Conservation (phyloP, 2,329 filamentous ascomycete genomes). For the Aspergillus ibericus region DNA sequence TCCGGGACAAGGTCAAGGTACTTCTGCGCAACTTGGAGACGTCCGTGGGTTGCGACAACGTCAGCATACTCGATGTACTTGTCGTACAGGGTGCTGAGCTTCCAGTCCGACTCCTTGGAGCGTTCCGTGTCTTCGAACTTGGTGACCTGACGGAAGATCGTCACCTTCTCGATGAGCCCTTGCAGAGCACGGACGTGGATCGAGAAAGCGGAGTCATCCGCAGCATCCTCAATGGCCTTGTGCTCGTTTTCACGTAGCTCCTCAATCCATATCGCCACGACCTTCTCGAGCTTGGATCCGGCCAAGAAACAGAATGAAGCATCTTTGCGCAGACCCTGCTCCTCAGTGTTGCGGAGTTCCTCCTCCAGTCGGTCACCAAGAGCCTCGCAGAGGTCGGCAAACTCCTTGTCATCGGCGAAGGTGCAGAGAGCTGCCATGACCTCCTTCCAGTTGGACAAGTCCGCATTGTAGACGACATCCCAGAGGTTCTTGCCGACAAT, state of each 20-base stretch:
- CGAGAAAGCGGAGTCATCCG: constrained; percentile 80
- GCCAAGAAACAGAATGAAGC: constrained; percentile 96
- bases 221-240: constrained; percentile 66
- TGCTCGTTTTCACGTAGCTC: constrained; percentile 85
- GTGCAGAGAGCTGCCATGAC: constrained; percentile 95
- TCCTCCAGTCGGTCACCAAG: constrained; percentile 89
- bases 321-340: constrained; percentile 68
- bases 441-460: constrained; percentile 92
- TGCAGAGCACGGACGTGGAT: constrained; percentile 86
- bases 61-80: constrained; percentile 98
- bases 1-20: constrained; percentile 85
- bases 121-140: constrained; percentile 83
- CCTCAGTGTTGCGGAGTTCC: constrained; percentile 55
- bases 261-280: constrained; percentile 88
- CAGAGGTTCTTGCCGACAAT: constrained; percentile 96
- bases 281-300: constrained; percentile 95
- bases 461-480: constrained; percentile 96
- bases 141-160: constrained; percentile 89
- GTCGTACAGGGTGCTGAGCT: constrained; percentile 81
- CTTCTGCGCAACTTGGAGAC: constrained; percentile 80
- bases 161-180: constrained; percentile 97
- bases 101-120: constrained; percentile 75
- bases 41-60: constrained; percentile 86
- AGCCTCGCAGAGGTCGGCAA: constrained; percentile 91
- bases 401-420: constrained; percentile 86